These are phyloP conservation scores for Backusella tarrabulga DNA, from an alignment of 192 early-diverging fungal genomes.

Conservation along the genomic window DNA sequence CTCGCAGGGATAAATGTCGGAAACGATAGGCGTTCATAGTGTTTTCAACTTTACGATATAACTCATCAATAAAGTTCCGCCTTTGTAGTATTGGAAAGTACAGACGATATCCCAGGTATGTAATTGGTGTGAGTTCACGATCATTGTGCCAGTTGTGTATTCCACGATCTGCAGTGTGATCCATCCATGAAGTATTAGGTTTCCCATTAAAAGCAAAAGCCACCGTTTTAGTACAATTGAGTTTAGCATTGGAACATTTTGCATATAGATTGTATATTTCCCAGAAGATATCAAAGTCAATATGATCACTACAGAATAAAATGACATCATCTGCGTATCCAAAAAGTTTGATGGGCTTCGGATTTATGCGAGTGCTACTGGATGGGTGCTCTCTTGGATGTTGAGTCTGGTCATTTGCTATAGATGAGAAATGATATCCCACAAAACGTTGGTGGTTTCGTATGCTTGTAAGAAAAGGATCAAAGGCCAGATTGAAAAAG, in stretches of 20 bases:
- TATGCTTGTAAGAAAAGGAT: too few species aligned
- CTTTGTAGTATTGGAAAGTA: not conserved
- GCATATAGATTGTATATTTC: not conserved
- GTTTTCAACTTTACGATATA: not conserved
- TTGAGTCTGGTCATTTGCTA: not conserved
- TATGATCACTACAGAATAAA: not conserved
- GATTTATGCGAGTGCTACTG: not conserved
- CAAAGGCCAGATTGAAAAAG: too few species aligned
- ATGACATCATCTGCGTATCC: constrained; percentile 31
- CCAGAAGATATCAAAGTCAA: constrained; percentile 12
- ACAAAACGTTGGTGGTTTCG: not conserved
- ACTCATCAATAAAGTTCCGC: not conserved
- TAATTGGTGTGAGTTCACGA: not conserved
- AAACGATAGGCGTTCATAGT: not conserved
- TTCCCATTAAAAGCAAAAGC: constrained; percentile 15
- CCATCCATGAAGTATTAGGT: not conserved
- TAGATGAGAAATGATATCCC: not conserved
- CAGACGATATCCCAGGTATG: not conserved
- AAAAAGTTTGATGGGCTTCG: not conserved
- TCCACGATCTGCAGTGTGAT: not conserved
- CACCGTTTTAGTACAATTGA: constrained; percentile 28
- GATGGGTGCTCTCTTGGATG: too few species aligned
- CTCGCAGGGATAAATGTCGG: constrained; percentile 2
- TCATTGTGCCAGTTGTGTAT: constrained; percentile 9
- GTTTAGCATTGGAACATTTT: constrained; percentile 15